Evolutionary conservation across 768 basidiomycete species (phyloP).

Genomic region (Candolleomyces eurysporus): DNA sequence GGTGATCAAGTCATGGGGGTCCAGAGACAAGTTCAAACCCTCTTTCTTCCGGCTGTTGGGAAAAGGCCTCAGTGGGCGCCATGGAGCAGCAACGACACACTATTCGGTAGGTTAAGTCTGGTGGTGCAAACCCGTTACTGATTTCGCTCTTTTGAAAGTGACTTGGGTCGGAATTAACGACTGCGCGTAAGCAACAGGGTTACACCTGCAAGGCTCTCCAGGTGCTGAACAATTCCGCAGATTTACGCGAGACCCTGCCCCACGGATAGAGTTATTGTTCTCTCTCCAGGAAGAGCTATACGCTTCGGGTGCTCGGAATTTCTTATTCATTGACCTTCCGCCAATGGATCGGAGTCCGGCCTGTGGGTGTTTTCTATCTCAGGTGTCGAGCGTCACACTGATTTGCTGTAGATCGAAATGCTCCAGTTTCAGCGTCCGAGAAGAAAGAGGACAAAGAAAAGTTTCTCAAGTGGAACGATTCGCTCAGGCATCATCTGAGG

Average conservation of each 20-base stretch:
- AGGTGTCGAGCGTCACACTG: neutral
- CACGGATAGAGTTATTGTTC: constrained; percentile 36
- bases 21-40: constrained; percentile 32
- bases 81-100: constrained; percentile 41
- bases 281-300: constrained; percentile 48
- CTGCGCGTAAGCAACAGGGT: constrained; percentile 40
- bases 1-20: constrained; percentile 47
- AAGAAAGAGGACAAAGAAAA: constrained; percentile 1
- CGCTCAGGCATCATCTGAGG: constrained; percentile 28
- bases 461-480: constrained; percentile 43
- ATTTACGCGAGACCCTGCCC: constrained; percentile 16
- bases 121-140: neutral
- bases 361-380: constrained; percentile 21
- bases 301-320: constrained; percentile 47
- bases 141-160: constrained; percentile 31
- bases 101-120: constrained; percentile 41
- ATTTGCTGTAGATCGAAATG: neutral
- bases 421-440: neutral
- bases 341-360: constrained; percentile 52
- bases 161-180: constrained; percentile 73
- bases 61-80: constrained; percentile 33
- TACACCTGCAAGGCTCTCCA: neutral
- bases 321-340: constrained; percentile 60
- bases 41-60: constrained; percentile 39
- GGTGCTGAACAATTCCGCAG: constrained; percentile 8